phyloP scores from a whole-genome alignment of 768 basidiomycete species.

The Amanita brunnescens region DNA sequence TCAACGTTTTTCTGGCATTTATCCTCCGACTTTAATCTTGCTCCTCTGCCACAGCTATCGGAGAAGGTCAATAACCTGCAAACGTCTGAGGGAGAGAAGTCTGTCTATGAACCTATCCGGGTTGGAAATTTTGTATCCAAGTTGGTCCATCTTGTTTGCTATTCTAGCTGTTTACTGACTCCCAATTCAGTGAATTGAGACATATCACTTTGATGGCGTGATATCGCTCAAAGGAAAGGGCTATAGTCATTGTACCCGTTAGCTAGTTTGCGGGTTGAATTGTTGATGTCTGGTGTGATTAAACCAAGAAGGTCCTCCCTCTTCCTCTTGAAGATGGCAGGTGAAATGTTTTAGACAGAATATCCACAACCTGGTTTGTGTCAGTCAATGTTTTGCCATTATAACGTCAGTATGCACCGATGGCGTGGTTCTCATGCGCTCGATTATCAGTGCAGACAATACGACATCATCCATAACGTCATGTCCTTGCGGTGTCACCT shows the following conservation, averaged over 20 bases:
- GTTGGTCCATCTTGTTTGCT: constrained; percentile 29
- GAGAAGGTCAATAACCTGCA: constrained; percentile 38
- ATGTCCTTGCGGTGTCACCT: constrained; percentile 31
- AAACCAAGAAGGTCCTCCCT: constrained; percentile 4
- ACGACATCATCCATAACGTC: constrained; percentile 34
- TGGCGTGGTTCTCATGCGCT: constrained; percentile 31
- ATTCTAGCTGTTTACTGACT: constrained; percentile 1
- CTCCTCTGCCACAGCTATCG: constrained; percentile 47
- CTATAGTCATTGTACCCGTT: neutral
- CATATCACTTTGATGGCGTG: constrained; percentile 76
- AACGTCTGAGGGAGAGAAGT: constrained; percentile 33
- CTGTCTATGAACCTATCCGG: constrained; percentile 62
- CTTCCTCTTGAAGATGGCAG: constrained; percentile 2
- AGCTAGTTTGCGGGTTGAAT: neutral
- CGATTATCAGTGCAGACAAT: constrained; percentile 32
- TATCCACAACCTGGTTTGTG: constrained; percentile 3
- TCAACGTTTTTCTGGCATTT: constrained; percentile 97
- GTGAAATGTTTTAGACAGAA: constrained; percentile 7
- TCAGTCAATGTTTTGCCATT: neutral
- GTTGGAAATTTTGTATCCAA: constrained; percentile 86
- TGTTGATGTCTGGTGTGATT: neutral
- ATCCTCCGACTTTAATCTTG: constrained; percentile 75
- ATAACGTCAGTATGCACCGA: constrained; percentile 15
- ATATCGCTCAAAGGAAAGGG: constrained; percentile 9
- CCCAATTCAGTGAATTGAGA: constrained; percentile 54